These are phyloP conservation scores for Backusella circina DNA, from an alignment of 192 early-diverging fungal genomes.

Conservation along the genomic window DNA sequence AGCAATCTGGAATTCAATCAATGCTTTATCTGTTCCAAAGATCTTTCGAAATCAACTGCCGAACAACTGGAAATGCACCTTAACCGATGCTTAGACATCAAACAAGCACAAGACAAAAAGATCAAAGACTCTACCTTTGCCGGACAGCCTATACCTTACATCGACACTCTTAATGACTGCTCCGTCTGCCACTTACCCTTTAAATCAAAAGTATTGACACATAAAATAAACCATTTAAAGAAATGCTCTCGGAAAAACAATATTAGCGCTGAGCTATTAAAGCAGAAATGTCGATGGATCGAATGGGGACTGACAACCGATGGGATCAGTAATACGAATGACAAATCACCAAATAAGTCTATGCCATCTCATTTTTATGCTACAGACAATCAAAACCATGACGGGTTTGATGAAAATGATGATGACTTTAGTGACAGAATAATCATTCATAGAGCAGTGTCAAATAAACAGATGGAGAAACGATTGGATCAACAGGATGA, in stretches of 20 bases:
- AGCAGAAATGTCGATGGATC: constrained; percentile 1
- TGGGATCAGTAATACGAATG: neutral
- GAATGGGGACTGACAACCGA: neutral
- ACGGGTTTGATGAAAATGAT: neutral
- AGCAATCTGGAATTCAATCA: neutral
- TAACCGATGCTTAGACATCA: neutral
- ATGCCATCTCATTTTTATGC: neutral
- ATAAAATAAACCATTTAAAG: neutral
- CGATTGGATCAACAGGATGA: neutral
- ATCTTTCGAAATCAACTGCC: neutral
- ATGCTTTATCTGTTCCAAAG: neutral
- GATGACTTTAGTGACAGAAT: neutral
- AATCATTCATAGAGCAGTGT: neutral
- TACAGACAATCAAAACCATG: neutral
- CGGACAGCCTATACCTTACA: neutral
- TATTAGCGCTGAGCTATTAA: neutral
- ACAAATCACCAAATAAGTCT: neutral
- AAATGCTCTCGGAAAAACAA: neutral
- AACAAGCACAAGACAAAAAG: neutral
- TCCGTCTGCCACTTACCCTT: neutral
- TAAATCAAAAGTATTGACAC: neutral
- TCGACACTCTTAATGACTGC: neutral
- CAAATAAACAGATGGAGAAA: neutral
- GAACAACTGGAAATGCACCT: neutral
- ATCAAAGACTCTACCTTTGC: neutral